Evolutionary conservation across 495 filamentous ascomycete genomes (phyloP).

Genomic region (Aspergillus sclerotioniger): DNA sequence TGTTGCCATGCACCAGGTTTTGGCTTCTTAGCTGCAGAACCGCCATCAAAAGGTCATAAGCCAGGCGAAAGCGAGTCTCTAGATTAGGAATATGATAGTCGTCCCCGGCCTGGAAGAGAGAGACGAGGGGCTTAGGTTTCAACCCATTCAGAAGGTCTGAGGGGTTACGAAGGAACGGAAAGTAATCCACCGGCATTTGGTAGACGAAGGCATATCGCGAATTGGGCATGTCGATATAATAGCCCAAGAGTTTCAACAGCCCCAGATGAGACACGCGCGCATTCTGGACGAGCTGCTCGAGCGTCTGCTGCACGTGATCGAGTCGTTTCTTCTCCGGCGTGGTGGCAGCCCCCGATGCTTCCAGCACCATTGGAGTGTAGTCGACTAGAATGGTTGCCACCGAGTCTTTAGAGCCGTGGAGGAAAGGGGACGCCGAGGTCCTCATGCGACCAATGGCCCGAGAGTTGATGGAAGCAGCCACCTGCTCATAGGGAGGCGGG

Average conservation of each 20-base stretch:
- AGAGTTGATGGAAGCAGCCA: constrained; percentile 45
- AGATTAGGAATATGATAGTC: constrained; percentile 53
- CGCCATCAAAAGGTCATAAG: constrained; percentile 73
- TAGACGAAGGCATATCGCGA: constrained; percentile 81
- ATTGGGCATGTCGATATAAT: constrained; percentile 75
- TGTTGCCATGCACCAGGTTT: constrained; percentile 74
- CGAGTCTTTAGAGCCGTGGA: constrained; percentile 36
- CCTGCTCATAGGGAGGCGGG: constrained; percentile 47
- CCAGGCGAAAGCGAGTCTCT: constrained; percentile 82
- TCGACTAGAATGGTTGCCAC: constrained; percentile 45
- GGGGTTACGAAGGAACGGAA: constrained; percentile 45
- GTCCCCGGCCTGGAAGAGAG: constrained; percentile 47
- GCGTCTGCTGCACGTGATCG: constrained; percentile 40
- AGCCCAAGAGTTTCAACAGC: constrained; percentile 75
- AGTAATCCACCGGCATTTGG: constrained; percentile 66
- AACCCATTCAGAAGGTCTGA: constrained; percentile 41
- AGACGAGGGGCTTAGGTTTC: constrained; percentile 47
- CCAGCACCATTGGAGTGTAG: constrained; percentile 45
- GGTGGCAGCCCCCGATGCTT: constrained; percentile 29
- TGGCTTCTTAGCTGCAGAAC: constrained; percentile 73
- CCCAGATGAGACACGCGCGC: constrained; percentile 58
- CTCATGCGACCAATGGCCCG: constrained; percentile 47
- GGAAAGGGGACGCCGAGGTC: constrained; percentile 38
- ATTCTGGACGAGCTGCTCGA: constrained; percentile 48
- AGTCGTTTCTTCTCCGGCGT: constrained; percentile 30